These are phyloP conservation scores for Parafenestella ontariensis DNA, from an alignment of 2,329 filamentous ascomycete species.

Conservation along the genomic window DNA sequence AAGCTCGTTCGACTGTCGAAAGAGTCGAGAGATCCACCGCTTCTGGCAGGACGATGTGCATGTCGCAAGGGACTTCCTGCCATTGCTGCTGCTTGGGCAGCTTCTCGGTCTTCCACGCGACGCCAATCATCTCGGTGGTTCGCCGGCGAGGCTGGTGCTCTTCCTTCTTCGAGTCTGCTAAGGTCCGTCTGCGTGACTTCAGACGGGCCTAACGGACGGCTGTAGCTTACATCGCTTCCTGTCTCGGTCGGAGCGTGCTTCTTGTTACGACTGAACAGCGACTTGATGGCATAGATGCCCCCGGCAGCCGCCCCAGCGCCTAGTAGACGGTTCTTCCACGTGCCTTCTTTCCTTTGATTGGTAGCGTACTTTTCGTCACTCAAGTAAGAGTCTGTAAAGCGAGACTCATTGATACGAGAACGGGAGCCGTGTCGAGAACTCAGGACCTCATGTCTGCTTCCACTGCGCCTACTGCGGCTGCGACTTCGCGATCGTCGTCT, in stretches of 20 bases:
- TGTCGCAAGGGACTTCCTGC: constrained; percentile 57
- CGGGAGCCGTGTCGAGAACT: constrained; percentile 47
- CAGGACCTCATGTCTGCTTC: constrained; percentile 37
- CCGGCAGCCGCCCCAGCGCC: constrained; percentile 53
- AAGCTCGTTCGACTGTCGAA: constrained; percentile 51
- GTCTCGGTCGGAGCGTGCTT: constrained; percentile 53
- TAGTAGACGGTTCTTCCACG: constrained; percentile 56
- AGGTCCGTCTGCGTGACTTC: constrained; percentile 57
- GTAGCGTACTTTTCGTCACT: constrained; percentile 54
- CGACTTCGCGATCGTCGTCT: constrained; percentile 51
- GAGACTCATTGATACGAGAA: constrained; percentile 31
- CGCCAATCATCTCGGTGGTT: constrained; percentile 45
- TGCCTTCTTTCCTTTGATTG: constrained; percentile 37
- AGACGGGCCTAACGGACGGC: constrained; percentile 57
- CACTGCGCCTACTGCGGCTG: constrained; percentile 38
- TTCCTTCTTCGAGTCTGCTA: constrained; percentile 61
- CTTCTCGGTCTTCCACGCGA: constrained; percentile 48
- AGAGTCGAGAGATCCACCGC: constrained; percentile 49
- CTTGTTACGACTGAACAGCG: constrained; percentile 65
- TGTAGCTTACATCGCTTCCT: constrained; percentile 61
- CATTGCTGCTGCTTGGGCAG: constrained; percentile 47
- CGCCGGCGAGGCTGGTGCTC: constrained; percentile 56
- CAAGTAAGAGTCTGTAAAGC: constrained; percentile 43
- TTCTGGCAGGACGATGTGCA: constrained; percentile 40
- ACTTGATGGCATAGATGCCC: constrained; percentile 55